Percentiles rank a stretch among this genome's conserved stretches.
Evolutionary conservation across 352 stramenopile species (phyloP).

Genomic region (Phytophthora cryptogea): DNA sequence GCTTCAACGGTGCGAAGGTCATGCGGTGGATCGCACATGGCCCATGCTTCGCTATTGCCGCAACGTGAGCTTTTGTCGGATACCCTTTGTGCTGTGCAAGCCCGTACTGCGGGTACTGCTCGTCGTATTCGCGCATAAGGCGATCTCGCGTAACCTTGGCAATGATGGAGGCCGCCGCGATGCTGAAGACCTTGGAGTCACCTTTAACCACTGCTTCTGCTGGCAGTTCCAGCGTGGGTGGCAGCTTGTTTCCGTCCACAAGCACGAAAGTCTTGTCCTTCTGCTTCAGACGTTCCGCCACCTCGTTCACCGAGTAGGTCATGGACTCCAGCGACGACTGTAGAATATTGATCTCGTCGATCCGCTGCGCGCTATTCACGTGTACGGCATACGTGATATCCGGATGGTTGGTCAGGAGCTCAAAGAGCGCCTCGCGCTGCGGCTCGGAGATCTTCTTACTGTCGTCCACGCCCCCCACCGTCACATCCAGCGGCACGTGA

Average conservation of each 20-base stretch:
- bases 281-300: conserved; percentile 41
- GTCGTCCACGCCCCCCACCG: conserved; percentile 91
- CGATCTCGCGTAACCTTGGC: conserved; percentile 98
- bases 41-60: conserved; percentile 88
- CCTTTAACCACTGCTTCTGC: conserved; percentile 95
- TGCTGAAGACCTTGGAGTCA: conserved; percentile 95
- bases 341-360: conserved; percentile 99
- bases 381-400: conserved; percentile 90
- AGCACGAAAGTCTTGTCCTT: conserved; percentile 84
- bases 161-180: conserved; percentile 98
- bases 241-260: conserved; percentile 96
- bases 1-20: conserved; percentile 96
- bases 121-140: conserved; percentile 96
- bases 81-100: conserved; percentile 98
- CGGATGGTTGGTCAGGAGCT: conserved; percentile 80
- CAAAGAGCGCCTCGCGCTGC: conserved; percentile 92
- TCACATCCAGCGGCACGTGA: conserved; percentile 76
- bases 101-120: conserved; percentile 93
- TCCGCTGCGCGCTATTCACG: conserved; percentile 76
- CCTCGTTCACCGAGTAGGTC: conserved; percentile 82
- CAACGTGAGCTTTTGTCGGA: conserved; percentile 92
- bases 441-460: conserved; percentile 96
- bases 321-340: conserved; percentile 97
- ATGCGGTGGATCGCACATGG: conserved; percentile 94
- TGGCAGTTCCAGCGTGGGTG: conserved; percentile 82